These are phyloP conservation scores for Nymphaea thermarum DNA, from an alignment of 164 flowering plant species.

Conservation along the genomic window DNA sequence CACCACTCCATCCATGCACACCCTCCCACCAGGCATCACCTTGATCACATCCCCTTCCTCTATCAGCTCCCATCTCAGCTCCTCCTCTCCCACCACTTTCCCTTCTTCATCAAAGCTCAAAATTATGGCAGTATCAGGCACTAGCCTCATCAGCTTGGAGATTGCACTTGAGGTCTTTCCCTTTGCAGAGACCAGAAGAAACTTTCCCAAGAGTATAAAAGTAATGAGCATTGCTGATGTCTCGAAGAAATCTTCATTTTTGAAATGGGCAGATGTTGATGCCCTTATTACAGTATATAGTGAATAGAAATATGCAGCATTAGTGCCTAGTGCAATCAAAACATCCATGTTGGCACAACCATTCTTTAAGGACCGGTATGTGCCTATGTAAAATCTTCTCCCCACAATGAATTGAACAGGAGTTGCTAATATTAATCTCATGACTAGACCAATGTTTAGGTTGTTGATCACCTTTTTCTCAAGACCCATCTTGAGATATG, in stretches of 20 bases:
- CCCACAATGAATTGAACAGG: slow-evolving; percentile 17
- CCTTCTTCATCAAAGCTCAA: slow-evolving; percentile 5
- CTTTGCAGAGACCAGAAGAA: slow-evolving; percentile 6
- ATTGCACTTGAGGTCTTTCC: slow-evolving; percentile 8
- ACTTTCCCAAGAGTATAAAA: slow-evolving; percentile 9
- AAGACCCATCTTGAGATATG: slow-evolving; percentile 4
- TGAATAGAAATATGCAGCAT: slow-evolving; percentile 9
- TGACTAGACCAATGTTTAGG: slow-evolving; percentile 6
- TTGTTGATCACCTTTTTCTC: slow-evolving; percentile 6
- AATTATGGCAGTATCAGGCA: slow-evolving; percentile 6
- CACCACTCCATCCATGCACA: slow-evolving; percentile 11
- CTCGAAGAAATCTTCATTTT: slow-evolving; percentile 11
- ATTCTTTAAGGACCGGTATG: slow-evolving; percentile 6
- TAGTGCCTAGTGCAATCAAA: slow-evolving; percentile 6
- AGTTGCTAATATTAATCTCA: slow-evolving; percentile 10
- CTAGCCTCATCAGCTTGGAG: slow-evolving; percentile 6
- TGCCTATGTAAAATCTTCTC: slow-evolving; percentile 7
- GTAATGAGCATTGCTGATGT: slow-evolving; percentile 9
- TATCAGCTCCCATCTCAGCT: slow-evolving; percentile 2
- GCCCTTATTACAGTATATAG: slow-evolving; percentile 5
- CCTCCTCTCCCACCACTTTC: slow-evolving; percentile 2
- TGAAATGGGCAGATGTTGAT: slow-evolving; percentile 2
- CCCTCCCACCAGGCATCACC: slow-evolving; percentile 10
- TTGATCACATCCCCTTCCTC: slow-evolving; percentile 8
- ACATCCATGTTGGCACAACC: slow-evolving; percentile 9